These are phyloP conservation scores for Avena insularis DNA, from an alignment of 176 grass and related monocot genomes.

Conservation along the genomic window DNA sequence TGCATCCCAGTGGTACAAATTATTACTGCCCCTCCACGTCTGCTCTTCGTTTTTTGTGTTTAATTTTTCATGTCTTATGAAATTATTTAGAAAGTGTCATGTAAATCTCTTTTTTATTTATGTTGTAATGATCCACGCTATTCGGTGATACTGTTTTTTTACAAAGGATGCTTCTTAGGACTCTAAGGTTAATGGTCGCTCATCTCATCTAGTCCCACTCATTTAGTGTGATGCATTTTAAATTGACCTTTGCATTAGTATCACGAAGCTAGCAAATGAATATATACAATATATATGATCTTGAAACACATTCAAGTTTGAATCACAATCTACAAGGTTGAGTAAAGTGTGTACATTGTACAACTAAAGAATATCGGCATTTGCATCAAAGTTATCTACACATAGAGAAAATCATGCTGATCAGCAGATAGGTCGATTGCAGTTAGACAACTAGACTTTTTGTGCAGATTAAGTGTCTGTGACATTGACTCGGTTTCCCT, in stretches of 20 bases:
- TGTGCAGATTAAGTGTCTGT: constrained; percentile 34
- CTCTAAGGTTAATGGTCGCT: background rate
- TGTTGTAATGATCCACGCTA: background rate
- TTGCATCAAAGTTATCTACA: background rate
- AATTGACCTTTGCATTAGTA: background rate
- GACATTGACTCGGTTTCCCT: background rate
- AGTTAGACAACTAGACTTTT: background rate
- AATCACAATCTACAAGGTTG: background rate
- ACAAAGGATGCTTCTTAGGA: background rate
- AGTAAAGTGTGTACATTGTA: background rate
- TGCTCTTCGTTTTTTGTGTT: background rate
- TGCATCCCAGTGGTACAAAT: constrained; percentile 74
- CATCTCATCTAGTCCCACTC: constrained; percentile 2
- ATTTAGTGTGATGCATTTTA: constrained; percentile 2
- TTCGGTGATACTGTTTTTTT: background rate
- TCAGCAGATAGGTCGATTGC: background rate
- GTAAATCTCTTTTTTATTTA: background rate
- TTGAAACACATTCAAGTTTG: background rate
- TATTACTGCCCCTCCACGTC: background rate
- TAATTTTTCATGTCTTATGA: background rate
- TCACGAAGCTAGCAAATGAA: background rate
- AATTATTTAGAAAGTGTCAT: background rate
- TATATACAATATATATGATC: constrained; percentile 21
- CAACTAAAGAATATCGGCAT: background rate
- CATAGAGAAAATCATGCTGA: background rate